These are phyloP conservation scores for Arthroderma sp. DNA, from an alignment of 2,329 filamentous ascomycete species.

Conservation along the genomic window DNA sequence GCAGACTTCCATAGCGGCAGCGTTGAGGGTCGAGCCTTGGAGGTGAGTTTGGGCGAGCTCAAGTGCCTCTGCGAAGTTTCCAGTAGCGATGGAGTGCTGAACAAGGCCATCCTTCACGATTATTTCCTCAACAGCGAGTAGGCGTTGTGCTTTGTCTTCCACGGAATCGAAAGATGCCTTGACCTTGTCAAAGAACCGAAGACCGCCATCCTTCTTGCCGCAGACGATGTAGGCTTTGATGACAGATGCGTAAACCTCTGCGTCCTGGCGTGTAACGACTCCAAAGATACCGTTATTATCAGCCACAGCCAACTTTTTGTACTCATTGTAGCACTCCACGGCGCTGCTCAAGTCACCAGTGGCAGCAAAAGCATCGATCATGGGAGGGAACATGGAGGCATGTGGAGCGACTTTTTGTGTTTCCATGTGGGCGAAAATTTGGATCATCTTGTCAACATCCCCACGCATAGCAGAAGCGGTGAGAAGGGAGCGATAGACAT, in stretches of 20 bases:
- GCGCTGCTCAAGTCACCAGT: constrained; percentile 72
- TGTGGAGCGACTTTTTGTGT: constrained; percentile 57
- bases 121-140: constrained; percentile 53
- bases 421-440: constrained; percentile 87
- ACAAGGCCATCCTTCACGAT: constrained; percentile 66
- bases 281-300: constrained; percentile 61
- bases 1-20: constrained; percentile 60
- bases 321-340: constrained; percentile 91
- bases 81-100: constrained; percentile 57
- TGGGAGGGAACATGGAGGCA: constrained; percentile 72
- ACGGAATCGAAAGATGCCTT: constrained; percentile 41
- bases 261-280: constrained; percentile 60
- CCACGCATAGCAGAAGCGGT: constrained; percentile 74
- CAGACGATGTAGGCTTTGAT: constrained; percentile 78
- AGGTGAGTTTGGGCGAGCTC: constrained; percentile 50
- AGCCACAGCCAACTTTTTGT: constrained; percentile 74
- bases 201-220: constrained; percentile 65
- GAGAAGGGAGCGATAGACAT: constrained; percentile 76
- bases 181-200: constrained; percentile 76
- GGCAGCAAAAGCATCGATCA: constrained; percentile 87
- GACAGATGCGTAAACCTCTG: constrained; percentile 78
- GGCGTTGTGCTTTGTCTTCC: constrained; percentile 41
- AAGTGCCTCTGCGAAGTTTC: constrained; percentile 60
- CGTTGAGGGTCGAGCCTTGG: constrained; percentile 46
- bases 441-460: constrained; percentile 75